Evolutionary conservation across 768 basidiomycete genomes (phyloP).

Genomic region (Pleurotus giganteus): DNA sequence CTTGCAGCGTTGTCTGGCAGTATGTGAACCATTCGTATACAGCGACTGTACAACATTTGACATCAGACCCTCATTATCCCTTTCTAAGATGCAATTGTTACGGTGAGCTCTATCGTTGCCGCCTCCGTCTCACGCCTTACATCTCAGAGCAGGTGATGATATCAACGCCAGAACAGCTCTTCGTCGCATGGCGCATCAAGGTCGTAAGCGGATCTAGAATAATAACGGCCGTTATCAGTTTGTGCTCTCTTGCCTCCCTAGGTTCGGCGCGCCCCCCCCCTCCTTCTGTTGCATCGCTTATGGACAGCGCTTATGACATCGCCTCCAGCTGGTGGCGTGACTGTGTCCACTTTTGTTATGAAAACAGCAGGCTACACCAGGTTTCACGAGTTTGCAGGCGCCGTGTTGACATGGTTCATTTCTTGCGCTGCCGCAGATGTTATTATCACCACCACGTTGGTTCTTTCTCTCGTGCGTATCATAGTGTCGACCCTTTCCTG

Average conservation of each 20-base stretch:
- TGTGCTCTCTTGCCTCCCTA: background rate
- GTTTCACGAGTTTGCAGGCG: background rate
- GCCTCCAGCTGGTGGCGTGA: slow-evolving; percentile 1
- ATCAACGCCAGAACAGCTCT: slow-evolving; percentile 6
- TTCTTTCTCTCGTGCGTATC: background rate
- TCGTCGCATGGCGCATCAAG: slow-evolving; percentile 9
- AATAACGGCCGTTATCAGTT: background rate
- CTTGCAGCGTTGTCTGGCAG: too few species aligned
- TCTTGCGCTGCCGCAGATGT: background rate
- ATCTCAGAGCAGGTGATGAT: slow-evolving; percentile 1
- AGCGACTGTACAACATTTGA: too few species aligned
- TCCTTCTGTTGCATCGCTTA: background rate
- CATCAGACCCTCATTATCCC: background rate
- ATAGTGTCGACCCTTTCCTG: too few species aligned
- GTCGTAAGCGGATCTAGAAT: background rate
- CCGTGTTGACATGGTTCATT: background rate
- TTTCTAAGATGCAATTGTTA: background rate
- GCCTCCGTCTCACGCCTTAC: background rate
- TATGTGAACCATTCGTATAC: too few species aligned
- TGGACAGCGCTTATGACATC: background rate
- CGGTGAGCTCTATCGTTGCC: background rate
- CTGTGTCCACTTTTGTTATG: background rate
- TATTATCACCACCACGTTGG: slow-evolving; percentile 3
- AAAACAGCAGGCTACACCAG: background rate
- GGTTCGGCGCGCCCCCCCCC: background rate